These are phyloP conservation scores for Cryptosporidium xiaoi DNA, from an alignment of 169 alveolate species.

Conservation along the genomic window DNA sequence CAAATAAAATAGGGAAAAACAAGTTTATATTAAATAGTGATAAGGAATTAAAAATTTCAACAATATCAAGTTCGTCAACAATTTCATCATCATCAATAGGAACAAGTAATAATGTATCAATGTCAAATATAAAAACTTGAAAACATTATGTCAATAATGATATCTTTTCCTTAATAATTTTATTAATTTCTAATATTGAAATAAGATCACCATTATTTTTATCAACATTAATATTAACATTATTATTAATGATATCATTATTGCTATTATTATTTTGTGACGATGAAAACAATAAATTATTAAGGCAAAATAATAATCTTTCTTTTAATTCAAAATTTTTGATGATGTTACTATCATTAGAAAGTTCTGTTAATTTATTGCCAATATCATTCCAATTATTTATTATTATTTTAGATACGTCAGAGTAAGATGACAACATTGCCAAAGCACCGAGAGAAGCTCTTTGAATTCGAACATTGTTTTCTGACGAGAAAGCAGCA, in stretches of 20 bases:
- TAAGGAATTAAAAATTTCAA: constrained; percentile 1
- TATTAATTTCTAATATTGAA: constrained; percentile 9
- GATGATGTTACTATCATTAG: background rate
- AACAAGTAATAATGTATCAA: constrained; percentile 11
- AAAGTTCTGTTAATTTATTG: constrained; percentile 1
- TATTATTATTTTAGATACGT: constrained; percentile 36
- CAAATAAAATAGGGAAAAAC: background rate
- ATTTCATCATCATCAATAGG: constrained; percentile 8
- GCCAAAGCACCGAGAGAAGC: constrained; percentile 66
- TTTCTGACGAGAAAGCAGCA: constrained; percentile 41
- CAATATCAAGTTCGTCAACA: constrained; percentile 49
- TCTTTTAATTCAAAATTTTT: constrained; percentile 37
- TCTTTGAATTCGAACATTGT: constrained; percentile 27
- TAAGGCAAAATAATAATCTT: constrained; percentile 45
- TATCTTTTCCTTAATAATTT: constrained; percentile 17
- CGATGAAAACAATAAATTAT: constrained; percentile 16
- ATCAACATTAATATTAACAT: background rate
- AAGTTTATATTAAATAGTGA: background rate
- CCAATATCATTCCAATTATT: constrained; percentile 57
- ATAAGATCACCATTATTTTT: background rate
- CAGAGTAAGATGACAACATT: constrained; percentile 55
- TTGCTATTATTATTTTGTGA: constrained; percentile 11
- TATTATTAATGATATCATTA: background rate
- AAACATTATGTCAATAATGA: background rate
- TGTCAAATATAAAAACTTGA: background rate